Conservation (phyloP, 1,284 basidiomycete genomes). For the Inonotus hispidus region DNA sequence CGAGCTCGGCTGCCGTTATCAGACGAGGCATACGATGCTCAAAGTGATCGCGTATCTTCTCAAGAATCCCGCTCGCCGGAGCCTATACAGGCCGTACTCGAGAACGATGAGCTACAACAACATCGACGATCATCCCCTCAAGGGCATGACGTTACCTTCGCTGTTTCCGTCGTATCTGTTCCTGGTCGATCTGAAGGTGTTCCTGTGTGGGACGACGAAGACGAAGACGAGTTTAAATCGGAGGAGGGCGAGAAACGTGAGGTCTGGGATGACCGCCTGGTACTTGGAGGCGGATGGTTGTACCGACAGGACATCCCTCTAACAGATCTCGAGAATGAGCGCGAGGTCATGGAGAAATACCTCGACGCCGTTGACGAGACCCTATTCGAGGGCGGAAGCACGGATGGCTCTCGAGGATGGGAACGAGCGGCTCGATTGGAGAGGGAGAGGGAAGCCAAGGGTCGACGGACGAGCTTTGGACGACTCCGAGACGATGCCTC, state of each 20-base stretch:
- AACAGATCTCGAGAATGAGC: slow-evolving; percentile 51
- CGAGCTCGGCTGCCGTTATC: slow-evolving; percentile 55
- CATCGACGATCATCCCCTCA: not conserved
- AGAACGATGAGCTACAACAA: slow-evolving; percentile 20
- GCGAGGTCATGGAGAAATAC: slow-evolving; percentile 51
- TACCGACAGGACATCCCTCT: slow-evolving; percentile 63
- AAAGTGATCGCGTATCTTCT: slow-evolving; percentile 55
- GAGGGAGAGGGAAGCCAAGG: slow-evolving; percentile 31
- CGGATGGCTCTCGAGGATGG: slow-evolving; percentile 51
- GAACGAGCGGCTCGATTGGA: slow-evolving; percentile 26
- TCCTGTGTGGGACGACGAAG: slow-evolving; percentile 73
- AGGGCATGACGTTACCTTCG: slow-evolving; percentile 49
- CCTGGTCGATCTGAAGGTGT: slow-evolving; percentile 58
- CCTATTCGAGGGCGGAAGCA: slow-evolving; percentile 53
- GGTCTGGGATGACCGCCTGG: slow-evolving; percentile 73
- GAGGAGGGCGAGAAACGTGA: slow-evolving; percentile 52
- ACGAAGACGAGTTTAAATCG: slow-evolving; percentile 38
- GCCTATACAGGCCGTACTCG: slow-evolving; percentile 34
- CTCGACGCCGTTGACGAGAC: slow-evolving; percentile 69
- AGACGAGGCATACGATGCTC: slow-evolving; percentile 71
- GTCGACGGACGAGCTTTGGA: slow-evolving; percentile 45
- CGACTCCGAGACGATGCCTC: slow-evolving; percentile 42
- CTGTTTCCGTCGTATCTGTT: slow-evolving; percentile 64
- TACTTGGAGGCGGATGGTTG: slow-evolving; percentile 73
- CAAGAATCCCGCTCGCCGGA: slow-evolving; percentile 31